Conservation (phyloP, 257 asterid genomes). For the Capsicum rhomboideum region DNA sequence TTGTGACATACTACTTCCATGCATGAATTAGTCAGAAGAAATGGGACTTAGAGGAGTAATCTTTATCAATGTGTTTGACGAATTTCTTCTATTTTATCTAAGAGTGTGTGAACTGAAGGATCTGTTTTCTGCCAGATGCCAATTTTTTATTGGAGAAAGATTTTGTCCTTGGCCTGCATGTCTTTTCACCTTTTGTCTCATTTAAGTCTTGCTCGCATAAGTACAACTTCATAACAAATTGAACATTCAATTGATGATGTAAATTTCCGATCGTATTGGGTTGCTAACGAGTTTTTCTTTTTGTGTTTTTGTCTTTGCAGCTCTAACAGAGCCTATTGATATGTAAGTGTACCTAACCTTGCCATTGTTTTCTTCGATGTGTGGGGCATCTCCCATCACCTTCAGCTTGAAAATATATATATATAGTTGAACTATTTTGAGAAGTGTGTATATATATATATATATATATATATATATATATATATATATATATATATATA, state of each 20-base stretch:
- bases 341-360: constrained; percentile 31
- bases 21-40: neutral
- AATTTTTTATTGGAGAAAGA: neutral
- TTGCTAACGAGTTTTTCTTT: neutral
- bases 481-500: too few relatives aligned
- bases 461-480: too few relatives aligned
- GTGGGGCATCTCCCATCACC: too few relatives aligned
- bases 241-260: neutral
- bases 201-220: neutral
- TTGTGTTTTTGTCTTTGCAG: constrained; percentile 23
- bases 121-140: neutral
- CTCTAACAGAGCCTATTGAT: constrained; percentile 79
- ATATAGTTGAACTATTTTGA: neutral
- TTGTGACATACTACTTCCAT: neutral
- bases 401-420: neutral
- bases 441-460: neutral
- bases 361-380: neutral
- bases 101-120: neutral
- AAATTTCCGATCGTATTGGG: neutral
- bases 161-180: neutral
- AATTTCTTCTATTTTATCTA: neutral
- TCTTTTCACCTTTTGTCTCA: neutral
- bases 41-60: neutral
- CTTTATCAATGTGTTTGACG: neutral
- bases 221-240: neutral